phyloP scores from a whole-genome alignment of 1,284 basidiomycete genomes.

The Trichosporon coremiiforme region DNA sequence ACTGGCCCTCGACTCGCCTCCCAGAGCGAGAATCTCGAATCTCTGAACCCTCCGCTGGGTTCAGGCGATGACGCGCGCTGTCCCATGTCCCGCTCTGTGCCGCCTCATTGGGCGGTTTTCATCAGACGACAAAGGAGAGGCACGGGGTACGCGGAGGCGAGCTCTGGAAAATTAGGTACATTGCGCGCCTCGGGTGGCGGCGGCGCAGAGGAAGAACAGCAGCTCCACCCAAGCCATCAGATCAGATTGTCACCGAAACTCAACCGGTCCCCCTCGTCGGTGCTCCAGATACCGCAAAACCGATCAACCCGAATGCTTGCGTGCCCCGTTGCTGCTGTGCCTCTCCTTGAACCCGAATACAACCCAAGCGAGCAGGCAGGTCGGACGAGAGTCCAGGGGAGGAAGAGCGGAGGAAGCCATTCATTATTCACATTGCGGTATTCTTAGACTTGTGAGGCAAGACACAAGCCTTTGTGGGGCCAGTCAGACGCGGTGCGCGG shows the following conservation, averaged over 20 bases:
- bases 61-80: neutral
- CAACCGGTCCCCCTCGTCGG: neutral
- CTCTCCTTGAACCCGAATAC: neutral
- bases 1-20: neutral
- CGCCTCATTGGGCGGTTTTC: neutral
- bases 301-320: neutral
- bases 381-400: neutral
- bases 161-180: constrained; percentile 8
- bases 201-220: too few species aligned
- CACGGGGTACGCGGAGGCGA: constrained; percentile 4
- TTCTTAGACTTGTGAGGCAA: neutral
- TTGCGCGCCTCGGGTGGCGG: constrained; percentile 2
- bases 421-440: neutral
- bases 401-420: neutral
- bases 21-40: neutral
- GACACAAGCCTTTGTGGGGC: neutral
- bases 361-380: neutral
- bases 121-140: constrained; percentile 4
- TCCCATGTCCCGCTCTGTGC: neutral
- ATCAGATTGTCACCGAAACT: neutral
- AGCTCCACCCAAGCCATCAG: neutral
- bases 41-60: neutral
- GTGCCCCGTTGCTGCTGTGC: neutral
- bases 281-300: neutral
- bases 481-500: neutral